A percentile compares a stretch with the other conserved stretches of the same genome.
Evolutionary conservation across 2,329 filamentous ascomycete species (phyloP).

Genomic region (Penicillium sp.): DNA sequence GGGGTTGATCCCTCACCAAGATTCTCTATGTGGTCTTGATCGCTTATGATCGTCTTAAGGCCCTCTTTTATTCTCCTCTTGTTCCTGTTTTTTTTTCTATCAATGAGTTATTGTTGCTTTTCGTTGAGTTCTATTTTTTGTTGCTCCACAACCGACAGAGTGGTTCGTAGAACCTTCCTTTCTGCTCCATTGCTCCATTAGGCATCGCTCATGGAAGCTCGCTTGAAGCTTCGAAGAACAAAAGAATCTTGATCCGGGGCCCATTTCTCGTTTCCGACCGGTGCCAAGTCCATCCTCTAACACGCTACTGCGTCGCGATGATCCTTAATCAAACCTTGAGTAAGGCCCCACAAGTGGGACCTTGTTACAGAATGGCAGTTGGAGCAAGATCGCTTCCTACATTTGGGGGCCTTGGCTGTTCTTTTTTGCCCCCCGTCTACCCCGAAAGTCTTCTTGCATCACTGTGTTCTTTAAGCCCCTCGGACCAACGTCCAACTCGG

Average conservation of each 20-base stretch:
- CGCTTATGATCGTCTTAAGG: background rate
- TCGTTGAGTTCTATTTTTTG: background rate
- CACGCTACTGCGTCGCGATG: conserved; percentile 33
- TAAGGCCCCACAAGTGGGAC: conserved; percentile 15
- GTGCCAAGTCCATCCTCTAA: conserved; percentile 29
- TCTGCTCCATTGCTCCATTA: conserved; percentile 5
- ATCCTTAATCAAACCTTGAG: conserved; percentile 44
- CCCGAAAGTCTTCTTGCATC: background rate
- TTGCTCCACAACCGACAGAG: background rate
- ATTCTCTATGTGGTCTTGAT: background rate
- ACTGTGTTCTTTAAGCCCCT: conserved; percentile 4
- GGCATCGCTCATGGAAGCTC: conserved; percentile 15
- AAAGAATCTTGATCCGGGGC: conserved; percentile 18
- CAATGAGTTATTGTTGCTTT: background rate
- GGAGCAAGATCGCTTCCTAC: conserved; percentile 18
- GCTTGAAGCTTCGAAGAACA: conserved; percentile 21
- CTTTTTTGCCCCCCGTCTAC: background rate
- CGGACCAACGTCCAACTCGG: conserved; percentile 16
- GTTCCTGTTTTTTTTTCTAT: background rate
- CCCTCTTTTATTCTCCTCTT: background rate
- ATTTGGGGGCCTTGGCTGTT: background rate
- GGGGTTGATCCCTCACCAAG: background rate
- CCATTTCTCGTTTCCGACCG: conserved; percentile 21
- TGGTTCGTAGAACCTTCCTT: conserved; percentile 17
- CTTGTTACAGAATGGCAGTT: conserved; percentile 15